Conservation (phyloP, 2,329 filamentous ascomycete species). For the Alternaria sp. region DNA sequence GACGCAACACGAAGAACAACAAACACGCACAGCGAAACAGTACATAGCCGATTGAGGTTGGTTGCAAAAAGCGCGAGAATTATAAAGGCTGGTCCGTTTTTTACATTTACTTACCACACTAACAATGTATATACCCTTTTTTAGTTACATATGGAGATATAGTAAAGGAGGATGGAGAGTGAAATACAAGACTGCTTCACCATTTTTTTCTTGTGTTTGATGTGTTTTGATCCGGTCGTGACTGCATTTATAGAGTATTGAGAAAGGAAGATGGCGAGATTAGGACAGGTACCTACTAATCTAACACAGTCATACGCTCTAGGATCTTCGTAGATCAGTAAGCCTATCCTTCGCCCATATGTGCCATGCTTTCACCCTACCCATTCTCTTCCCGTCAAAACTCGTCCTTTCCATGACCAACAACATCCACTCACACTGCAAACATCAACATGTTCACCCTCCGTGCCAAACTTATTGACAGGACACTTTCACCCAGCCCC, state of each 20-base stretch:
- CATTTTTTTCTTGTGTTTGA: neutral
- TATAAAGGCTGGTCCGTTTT: conserved; percentile 3
- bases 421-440: neutral
- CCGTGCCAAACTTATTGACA: neutral
- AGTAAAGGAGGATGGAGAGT: neutral
- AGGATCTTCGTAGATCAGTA: neutral
- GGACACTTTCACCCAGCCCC: neutral
- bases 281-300: neutral
- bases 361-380: neutral
- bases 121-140: conserved; percentile 11
- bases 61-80: neutral
- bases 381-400: neutral
- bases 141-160: neutral
- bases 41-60: neutral
- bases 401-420: neutral
- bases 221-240: neutral
- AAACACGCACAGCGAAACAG: neutral
- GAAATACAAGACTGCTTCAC: neutral
- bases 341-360: no score
- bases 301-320: neutral
- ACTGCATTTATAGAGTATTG: neutral
- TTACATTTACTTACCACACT: neutral
- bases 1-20: neutral
- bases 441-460: no score
- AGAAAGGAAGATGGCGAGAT: neutral